Conservation (phyloP, 2,329 filamentous ascomycete genomes). For the Trichoderma sp. region DNA sequence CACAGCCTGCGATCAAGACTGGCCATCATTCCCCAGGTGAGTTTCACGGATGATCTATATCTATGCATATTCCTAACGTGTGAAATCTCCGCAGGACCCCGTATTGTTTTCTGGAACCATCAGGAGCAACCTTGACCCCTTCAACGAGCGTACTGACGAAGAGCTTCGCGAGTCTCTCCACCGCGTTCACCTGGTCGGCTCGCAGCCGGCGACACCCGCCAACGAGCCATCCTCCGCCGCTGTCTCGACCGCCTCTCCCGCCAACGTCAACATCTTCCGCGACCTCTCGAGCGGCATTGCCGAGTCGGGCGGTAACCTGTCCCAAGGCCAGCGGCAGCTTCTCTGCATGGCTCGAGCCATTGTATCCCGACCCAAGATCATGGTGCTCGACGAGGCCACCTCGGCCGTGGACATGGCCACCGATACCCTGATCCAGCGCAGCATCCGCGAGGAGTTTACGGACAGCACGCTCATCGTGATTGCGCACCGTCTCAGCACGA, state of each 20-base stretch:
- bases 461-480: slow-evolving; percentile 72
- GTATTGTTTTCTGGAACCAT: slow-evolving; percentile 81
- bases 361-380: slow-evolving; percentile 70
- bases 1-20: slow-evolving; percentile 71
- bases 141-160: slow-evolving; percentile 67
- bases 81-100: slow-evolving; percentile 59
- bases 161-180: slow-evolving; percentile 70
- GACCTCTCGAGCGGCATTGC: slow-evolving; percentile 65
- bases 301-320: slow-evolving; percentile 73
- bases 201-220: slow-evolving; percentile 44
- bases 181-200: slow-evolving; percentile 67
- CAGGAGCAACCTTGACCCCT: slow-evolving; percentile 75
- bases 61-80: slow-evolving; percentile 5
- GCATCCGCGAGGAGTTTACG: slow-evolving; percentile 71
- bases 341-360: slow-evolving; percentile 75
- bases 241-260: slow-evolving; percentile 39
- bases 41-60: not conserved
- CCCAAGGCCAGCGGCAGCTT: slow-evolving; percentile 75
- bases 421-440: slow-evolving; percentile 72
- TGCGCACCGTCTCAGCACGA: slow-evolving; percentile 74
- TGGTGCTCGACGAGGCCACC: slow-evolving; percentile 81
- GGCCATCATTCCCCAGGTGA: slow-evolving; percentile 72
- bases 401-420: slow-evolving; percentile 78
- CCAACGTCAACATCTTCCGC: slow-evolving; percentile 67
- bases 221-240: slow-evolving; percentile 45